Base-by-base conservation (phyloP, 805 yeast genomes). In the Lipomyces chichibuensis region DNA sequence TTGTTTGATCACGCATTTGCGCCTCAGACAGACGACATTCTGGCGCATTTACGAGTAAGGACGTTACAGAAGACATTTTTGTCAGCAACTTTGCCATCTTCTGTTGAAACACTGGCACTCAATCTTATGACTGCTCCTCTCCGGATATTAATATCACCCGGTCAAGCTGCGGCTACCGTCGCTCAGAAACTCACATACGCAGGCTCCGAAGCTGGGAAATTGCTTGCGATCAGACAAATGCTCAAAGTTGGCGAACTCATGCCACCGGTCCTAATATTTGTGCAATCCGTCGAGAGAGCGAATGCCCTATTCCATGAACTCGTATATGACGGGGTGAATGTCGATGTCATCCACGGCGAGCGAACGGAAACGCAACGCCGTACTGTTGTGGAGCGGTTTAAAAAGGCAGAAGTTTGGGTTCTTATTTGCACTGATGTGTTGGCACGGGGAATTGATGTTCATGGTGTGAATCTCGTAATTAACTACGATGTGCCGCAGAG, bases 391-490 rank as follows among this genome's bases (percentile, higher is more conserved):
- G 90, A 90, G 75, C 82, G 90, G 72, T 95, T 95, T 80, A 91
- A 87, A 77, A 84, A 84, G 64, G 99, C 99, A 33, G 96, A 94
- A 37, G 83, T 93, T 37, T 95, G 99, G 99, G 96, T 95, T 57
- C 83, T 95, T 70, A 94, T 95, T 63, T 92, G 98, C 77, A 95
- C 99, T 0, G 99, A 95, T 79, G 97, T 95, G 59, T 81, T 95
- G 64, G 89, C 98, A 2, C 87, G 99, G 80, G 99, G 99, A 82
- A 91, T 95, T 66, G 99, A 95, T 78, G 95, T 95, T 81, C 92
- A 92, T 75, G 98, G 98, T 64, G 94, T 95, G 60, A 95, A 93
- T 75, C 77, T 96, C 66, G 98, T 95, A 53, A 91, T 95, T 72
- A 95, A 95, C 79, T 95, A 95, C 77, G 99, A 95, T 79, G 97